phyloP scores from a whole-genome alignment of 208 protist species.

The Herpetomonas samuelpessoai region DNA sequence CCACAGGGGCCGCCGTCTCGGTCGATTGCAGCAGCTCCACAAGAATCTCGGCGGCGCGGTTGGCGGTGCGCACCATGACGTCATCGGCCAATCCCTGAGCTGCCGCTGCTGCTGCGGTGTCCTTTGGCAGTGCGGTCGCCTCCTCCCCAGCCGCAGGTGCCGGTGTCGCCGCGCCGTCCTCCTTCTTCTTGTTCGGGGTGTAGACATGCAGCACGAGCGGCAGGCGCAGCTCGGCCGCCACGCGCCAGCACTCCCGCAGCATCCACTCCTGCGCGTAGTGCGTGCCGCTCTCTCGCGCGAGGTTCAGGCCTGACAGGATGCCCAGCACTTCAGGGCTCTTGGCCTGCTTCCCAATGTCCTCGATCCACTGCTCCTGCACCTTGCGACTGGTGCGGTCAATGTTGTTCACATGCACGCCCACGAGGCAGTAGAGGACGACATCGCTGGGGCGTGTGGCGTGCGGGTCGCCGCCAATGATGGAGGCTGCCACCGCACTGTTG shows the following conservation, averaged over 20 bases:
- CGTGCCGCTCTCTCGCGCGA: conserved; percentile 52
- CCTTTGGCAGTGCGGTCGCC: not conserved
- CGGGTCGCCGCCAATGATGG: conserved; percentile 9
- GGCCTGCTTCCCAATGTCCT: conserved; percentile 31
- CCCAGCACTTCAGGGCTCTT: conserved; percentile 55
- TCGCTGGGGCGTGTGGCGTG: not conserved
- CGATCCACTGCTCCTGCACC: conserved; percentile 67
- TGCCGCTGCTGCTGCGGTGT: not conserved
- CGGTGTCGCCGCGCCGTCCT: not conserved
- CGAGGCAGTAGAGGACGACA: conserved; percentile 46
- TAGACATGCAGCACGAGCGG: conserved; percentile 67
- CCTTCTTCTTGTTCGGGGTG: conserved; percentile 7
- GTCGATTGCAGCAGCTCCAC: conserved; percentile 29
- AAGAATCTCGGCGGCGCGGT: conserved; percentile 57
- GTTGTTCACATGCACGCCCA: conserved; percentile 82
- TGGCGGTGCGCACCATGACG: conserved; percentile 28
- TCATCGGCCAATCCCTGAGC: not conserved
- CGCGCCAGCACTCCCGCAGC: conserved; percentile 38
- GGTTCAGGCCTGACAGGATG: conserved; percentile 67
- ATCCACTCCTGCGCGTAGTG: conserved; percentile 79
- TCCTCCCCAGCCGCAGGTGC: not conserved
- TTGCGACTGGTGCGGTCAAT: conserved; percentile 71
- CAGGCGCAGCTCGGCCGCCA: conserved; percentile 40
- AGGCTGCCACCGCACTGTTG: conserved; percentile 1
- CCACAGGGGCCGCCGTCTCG: conserved; percentile 20